These are phyloP conservation scores for Malassezia arunalokei DNA, from an alignment of 1,284 basidiomycete species.

Conservation along the genomic window DNA sequence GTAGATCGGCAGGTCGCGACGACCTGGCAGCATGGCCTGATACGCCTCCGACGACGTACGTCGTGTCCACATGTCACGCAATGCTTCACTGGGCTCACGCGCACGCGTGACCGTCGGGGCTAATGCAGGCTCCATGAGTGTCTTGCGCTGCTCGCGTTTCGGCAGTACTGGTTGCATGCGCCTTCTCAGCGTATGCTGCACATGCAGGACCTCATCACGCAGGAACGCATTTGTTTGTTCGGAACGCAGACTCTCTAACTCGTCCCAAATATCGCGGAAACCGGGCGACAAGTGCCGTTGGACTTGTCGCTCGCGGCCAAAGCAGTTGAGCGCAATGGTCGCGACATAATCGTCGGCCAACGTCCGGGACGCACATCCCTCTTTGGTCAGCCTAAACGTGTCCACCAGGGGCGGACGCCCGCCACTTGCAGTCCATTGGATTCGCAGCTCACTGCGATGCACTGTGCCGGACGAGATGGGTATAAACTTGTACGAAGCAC, in stretches of 20 bases:
- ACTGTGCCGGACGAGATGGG: constrained; percentile 22
- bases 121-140: neutral
- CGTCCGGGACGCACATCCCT: constrained; percentile 63
- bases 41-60: constrained; percentile 49
- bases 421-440: constrained; percentile 23
- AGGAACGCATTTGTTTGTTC: constrained; percentile 57
- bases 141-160: neutral
- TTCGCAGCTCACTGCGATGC: constrained; percentile 29
- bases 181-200: constrained; percentile 55
- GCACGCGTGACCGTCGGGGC: neutral
- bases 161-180: neutral
- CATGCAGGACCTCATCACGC: constrained; percentile 49
- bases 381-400: constrained; percentile 70
- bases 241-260: constrained; percentile 62
- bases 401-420: constrained; percentile 38
- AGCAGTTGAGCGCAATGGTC: constrained; percentile 63
- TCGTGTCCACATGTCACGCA: neutral
- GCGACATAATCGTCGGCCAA: constrained; percentile 88
- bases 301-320: constrained; percentile 38
- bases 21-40: constrained; percentile 71
- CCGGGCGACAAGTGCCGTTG: constrained; percentile 57
- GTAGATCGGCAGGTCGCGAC: constrained; percentile 75
- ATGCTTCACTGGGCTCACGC: neutral
- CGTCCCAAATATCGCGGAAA: constrained; percentile 85
- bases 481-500: constrained; percentile 60